Evolutionary conservation across 306 rosid genomes (phyloP), one percentile per base, ranked within the genome.

Genomic region (Pachyrhizus erosus): DNA sequence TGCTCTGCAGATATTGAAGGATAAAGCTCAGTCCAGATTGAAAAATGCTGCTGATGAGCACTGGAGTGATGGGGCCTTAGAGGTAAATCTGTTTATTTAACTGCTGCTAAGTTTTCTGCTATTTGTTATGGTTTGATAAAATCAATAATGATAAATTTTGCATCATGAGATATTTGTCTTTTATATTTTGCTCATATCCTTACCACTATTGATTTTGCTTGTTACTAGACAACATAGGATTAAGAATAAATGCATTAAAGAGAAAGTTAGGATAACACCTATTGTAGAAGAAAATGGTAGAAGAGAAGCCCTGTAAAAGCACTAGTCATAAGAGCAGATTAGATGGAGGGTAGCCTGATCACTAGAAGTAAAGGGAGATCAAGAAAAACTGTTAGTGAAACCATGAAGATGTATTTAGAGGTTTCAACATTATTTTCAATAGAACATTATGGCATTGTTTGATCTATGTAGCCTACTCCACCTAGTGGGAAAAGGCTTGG

Each of bases 11-110:
- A 80, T 88, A 58, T 86, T 96, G 76, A 93, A 90, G 83, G 94
- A 93, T 82, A 89, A 85, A 85, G 99, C 99, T 42, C 84, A 84
- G 72, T 86, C 91, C 69, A 91, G 90, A 84, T 86, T 96, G 87
- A 96, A 93, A 90, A 87, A 85, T 79, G 98, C 86, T 61, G 99
- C 98, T 42, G 97, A 92, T 90, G 87, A 92, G 88, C 99, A 96
- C 77, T 96, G 99, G 99, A 96, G 96, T 81, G 97, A 92, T 40
- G 99, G 99, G 83, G 99, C 99, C 60, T 89, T 96, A 73, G 97
- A 93, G 99, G 99, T 96, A 79, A 79, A 69, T 77, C 24, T 65
- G 48, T 77, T 77, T 20, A 82, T 64, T 62, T 75, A 54, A 80
- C 62, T 46, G 39, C 62, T 46, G 39, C 17, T 55, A 46, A 70